Evolutionary conservation across 1,284 basidiomycete genomes (phyloP).

Genomic region (Malassezia japonica): DNA sequence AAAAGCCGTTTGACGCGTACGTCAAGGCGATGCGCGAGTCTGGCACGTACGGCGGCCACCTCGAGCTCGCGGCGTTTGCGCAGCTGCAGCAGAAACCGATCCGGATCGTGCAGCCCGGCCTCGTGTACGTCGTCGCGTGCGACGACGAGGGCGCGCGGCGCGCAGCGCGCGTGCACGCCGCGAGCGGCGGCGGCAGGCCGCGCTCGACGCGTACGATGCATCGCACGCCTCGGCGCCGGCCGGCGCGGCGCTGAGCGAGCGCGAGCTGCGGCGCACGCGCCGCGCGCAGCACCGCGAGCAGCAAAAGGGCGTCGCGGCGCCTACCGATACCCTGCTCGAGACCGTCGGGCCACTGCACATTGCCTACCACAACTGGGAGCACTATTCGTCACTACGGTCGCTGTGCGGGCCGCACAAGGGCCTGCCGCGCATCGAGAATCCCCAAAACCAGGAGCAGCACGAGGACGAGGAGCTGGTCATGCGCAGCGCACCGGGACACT

Average conservation of each 20-base stretch:
- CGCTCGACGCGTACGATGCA: constrained; percentile 18
- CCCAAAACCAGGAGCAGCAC: constrained; percentile 12
- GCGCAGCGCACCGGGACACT: constrained; percentile 26
- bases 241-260: no score
- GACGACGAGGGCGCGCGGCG: constrained; percentile 45
- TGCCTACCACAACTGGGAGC: constrained; percentile 69
- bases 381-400: constrained; percentile 83
- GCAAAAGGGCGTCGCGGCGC: constrained; percentile 11
- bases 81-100: constrained; percentile 67
- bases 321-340: constrained; percentile 17
- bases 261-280: not conserved
- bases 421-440: constrained; percentile 61
- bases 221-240: constrained; percentile 8
- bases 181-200: constrained; percentile 23
- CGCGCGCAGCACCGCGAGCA: constrained; percentile 18
- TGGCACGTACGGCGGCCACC: constrained; percentile 81
- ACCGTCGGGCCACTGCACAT: constrained; percentile 40
- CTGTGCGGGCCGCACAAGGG: constrained; percentile 73
- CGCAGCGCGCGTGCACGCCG: constrained; percentile 21
- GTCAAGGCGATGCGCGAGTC: constrained; percentile 38
- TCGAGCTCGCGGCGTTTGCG: constrained; percentile 80
- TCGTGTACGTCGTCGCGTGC: constrained; percentile 45
- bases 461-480: constrained; percentile 22
- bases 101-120: constrained; percentile 79
- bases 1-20: constrained; percentile 52